Base-by-base conservation (phyloP, 2,329 filamentous ascomycete species). In the Neonectria neomacrospora region DNA sequence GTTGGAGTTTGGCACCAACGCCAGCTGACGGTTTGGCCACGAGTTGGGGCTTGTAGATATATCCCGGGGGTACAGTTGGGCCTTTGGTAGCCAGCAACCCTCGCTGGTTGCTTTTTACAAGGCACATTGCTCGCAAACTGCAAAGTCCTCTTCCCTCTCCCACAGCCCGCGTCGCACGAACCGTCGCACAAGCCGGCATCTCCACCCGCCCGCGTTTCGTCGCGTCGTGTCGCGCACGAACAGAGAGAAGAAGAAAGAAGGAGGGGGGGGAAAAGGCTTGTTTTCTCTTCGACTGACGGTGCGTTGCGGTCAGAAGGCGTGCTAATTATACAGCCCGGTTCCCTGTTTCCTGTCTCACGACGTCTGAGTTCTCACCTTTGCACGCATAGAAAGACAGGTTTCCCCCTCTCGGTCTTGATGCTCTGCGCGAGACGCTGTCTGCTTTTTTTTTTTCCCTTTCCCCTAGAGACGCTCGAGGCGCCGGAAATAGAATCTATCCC, bases 141-240 rank as follows among this genome's bases (percentile, higher is more conserved):
- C 14, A 6, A n/a, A 37, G 11, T 7, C 18, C n/a, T 30, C 16
- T 4, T 30, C 23, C 20, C n/a, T 11, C 54, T 23, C 22, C 54
- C 12, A 14, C n/a, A 14, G 16, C 32, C 26, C 34, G 2, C 37
- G 26, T 26, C 28, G 11, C 54, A 37, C 53, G 18, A 55, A 37
- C 41, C 20, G 28, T 56, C 54, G 37, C 52, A 54, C 37, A 44
- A 54, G 52, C 20, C 41, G 39, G 11, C 14, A 54, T 18, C 32
- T 23, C 47, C 26, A 37, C 45, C 16, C 47, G 9, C 2, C 2
- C 39, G 48, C 20, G 30, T 41, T 52, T 45, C 37, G 32, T 50
- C 44, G 39, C 53, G 41, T 42, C 16, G 26, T 34, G 8, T 54
- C 22, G 23, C 12, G 16, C 26, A 18, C 26, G 28, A 11, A 28